These are phyloP conservation scores for Exophiala dermatitidis DNA, from an alignment of 2,329 filamentous ascomycete genomes.

Conservation along the genomic window DNA sequence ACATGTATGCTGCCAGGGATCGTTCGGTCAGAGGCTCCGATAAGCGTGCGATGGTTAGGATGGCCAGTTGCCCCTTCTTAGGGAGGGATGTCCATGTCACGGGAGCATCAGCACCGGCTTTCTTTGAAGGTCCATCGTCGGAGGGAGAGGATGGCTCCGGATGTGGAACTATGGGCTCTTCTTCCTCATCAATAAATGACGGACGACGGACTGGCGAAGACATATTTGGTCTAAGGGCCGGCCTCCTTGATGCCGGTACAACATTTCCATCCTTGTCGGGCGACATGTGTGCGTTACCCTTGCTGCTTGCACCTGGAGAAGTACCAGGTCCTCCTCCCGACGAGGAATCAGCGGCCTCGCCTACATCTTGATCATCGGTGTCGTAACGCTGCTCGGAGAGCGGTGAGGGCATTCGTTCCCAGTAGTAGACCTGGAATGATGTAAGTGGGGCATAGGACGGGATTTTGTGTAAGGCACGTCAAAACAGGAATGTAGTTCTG, in stretches of 20 bases:
- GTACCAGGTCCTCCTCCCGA: background rate
- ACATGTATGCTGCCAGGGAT: constrained; percentile 71
- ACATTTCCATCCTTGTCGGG: background rate
- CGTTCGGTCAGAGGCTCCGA: constrained; percentile 79
- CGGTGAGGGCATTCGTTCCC: constrained; percentile 15
- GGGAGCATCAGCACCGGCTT: constrained; percentile 34
- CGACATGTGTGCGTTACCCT: constrained; percentile 1
- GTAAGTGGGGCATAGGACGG: constrained; percentile 4
- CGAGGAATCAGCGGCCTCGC: background rate
- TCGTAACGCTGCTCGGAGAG: background rate
- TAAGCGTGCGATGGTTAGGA: constrained; percentile 69
- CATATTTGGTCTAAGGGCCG: constrained; percentile 5
- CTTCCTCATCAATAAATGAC: constrained; percentile 27
- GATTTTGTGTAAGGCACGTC: background rate
- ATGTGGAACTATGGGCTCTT: constrained; percentile 16
- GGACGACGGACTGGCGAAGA: constrained; percentile 18
- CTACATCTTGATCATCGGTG: constrained; percentile 8
- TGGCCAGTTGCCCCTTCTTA: constrained; percentile 66
- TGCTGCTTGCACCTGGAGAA: background rate
- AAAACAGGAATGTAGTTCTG: background rate
- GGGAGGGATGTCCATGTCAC: constrained; percentile 68
- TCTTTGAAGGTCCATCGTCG: background rate
- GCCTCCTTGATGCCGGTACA: background rate
- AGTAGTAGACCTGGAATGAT: background rate
- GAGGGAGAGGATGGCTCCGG: background rate